A percentile compares a stretch with the other conserved stretches of the same genome.
These are phyloP conservation scores for Collybia nuda DNA, from an alignment of 768 basidiomycete species.

Conservation along the genomic window DNA sequence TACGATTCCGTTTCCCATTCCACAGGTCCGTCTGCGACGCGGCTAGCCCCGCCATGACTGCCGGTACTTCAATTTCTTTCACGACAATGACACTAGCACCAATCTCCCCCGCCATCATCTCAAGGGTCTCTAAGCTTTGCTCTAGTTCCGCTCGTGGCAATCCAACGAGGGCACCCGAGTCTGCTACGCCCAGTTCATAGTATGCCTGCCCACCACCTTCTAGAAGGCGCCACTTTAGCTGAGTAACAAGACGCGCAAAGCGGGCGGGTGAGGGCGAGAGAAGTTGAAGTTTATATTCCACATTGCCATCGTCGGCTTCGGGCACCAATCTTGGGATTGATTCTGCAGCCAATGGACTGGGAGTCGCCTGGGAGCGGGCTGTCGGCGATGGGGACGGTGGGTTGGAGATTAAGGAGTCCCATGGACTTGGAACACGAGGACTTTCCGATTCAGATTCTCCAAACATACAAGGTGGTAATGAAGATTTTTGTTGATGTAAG, in stretches of 20 bases:
- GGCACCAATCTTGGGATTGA: slow-evolving; percentile 69
- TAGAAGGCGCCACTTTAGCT: slow-evolving; percentile 92
- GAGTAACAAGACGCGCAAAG: slow-evolving; percentile 85
- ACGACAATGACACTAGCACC: slow-evolving; percentile 91
- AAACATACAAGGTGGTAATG: slow-evolving; percentile 50
- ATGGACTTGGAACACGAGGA: slow-evolving; percentile 77
- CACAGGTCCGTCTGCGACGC: slow-evolving; percentile 34
- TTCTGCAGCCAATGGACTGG: slow-evolving; percentile 29
- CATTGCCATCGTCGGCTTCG: slow-evolving; percentile 83
- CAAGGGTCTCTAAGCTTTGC: slow-evolving; percentile 80
- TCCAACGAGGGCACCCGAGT: slow-evolving; percentile 86
- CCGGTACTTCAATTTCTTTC: slow-evolving; percentile 82
- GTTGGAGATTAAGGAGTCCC: slow-evolving; percentile 72
- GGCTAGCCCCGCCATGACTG: slow-evolving; percentile 42
- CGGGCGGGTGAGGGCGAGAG: slow-evolving; percentile 74
- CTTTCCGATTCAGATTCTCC: slow-evolving; percentile 83
- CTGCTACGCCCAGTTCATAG: slow-evolving; percentile 83
- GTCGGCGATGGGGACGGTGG: slow-evolving; percentile 41
- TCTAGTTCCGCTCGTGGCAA: slow-evolving; percentile 73
- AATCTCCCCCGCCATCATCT: slow-evolving; percentile 93
- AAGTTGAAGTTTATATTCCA: slow-evolving; percentile 94
- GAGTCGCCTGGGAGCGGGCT: slow-evolving; percentile 24
- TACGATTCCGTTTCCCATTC: slow-evolving; percentile 35
- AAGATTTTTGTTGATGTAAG: slow-evolving; percentile 1
- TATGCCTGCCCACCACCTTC: slow-evolving; percentile 84